Base-by-base conservation (phyloP, 768 basidiomycete genomes). In the Lepiota subincarnata region DNA sequence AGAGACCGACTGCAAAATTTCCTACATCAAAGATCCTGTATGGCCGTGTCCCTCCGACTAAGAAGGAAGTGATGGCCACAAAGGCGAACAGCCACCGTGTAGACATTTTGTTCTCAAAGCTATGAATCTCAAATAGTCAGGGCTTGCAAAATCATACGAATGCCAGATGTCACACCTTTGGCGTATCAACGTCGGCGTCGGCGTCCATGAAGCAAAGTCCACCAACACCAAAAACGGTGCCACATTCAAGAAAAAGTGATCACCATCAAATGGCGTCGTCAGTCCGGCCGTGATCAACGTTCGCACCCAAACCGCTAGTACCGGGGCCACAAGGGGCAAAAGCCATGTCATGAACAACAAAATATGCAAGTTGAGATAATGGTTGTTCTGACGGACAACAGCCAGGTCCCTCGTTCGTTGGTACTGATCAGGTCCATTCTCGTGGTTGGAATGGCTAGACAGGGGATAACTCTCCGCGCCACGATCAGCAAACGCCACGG, bases 261-360 rank as follows among this genome's bases (percentile, higher is more conserved):
- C 92, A 0, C 88, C 85, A 39, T 84, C 79, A 66, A 93, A 95
- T 2, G 89, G 89, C 4, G 85, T 84, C 6, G 80, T 85, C 56
- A 83, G 79, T 0, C 89, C 89, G 8, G 91, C 88, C 0, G 89
- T 89, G 35, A 81, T 76, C 10, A 96, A 71, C 36, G 93, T 95
- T 46, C 92, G 81, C 2, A 86, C 87, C 95, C 95, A 98, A 2
- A 96, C 92, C 1, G 81, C 86, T 20, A 98, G 73, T 5, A 87
- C 85, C 0, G 91, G 86, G 2, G 83, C 86, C 5, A 78, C 78
- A 51, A 91, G 72, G 1, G 94, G 94, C 0, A 96, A 70, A 2
- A 94, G 73, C 79, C 85, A 86, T 14, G 88, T 86, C 80, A 93
- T 83, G 31, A 94, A 71, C 48, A 93, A 70, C 10, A 94, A 66